A percentile compares a stretch with the other conserved stretches of the same genome.
Evolutionary conservation across 1,139 yeast species (phyloP).

Genomic region (Suhomyces yuchorum): DNA sequence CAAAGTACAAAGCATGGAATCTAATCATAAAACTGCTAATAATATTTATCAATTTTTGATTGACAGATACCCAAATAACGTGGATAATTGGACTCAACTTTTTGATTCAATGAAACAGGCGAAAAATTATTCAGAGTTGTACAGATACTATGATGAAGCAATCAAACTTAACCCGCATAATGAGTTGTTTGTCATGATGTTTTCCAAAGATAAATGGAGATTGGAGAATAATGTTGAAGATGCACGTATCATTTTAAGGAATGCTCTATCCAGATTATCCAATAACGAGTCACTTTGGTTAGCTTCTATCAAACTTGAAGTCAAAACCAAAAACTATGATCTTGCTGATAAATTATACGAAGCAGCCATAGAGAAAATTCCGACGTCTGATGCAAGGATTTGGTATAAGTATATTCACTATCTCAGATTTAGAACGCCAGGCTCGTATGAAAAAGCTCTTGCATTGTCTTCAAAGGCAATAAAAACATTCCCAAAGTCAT

Average conservation of each 20-base stretch:
- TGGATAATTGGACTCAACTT: conserved; percentile 57
- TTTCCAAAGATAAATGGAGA: conserved; percentile 69
- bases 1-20: conserved; percentile 28
- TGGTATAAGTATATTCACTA: conserved; percentile 69
- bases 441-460: conserved; percentile 32
- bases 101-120: conserved; percentile 47
- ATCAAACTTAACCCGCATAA: conserved; percentile 48
- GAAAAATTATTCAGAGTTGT: conserved; percentile 33
- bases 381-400: conserved; percentile 46
- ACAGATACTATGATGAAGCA: conserved; percentile 54
- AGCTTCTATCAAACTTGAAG: conserved; percentile 68
- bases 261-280: conserved; percentile 47
- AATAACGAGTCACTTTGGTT: conserved; percentile 63
- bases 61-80: conserved; percentile 48
- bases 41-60: conserved; percentile 53
- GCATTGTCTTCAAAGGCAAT: conserved; percentile 48
- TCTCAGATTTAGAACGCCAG: conserved; percentile 36
- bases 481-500: conserved; percentile 44
- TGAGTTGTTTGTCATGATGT: conserved; percentile 63
- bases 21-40: conserved; percentile 39
- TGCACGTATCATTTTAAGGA: conserved; percentile 56
- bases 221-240: conserved; percentile 45
- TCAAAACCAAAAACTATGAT: conserved; percentile 36
- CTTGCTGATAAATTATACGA: conserved; percentile 48
- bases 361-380: conserved; percentile 37